Evolutionary conservation across 306 rosid genomes (phyloP), one percentile per base, ranked within the genome.

Genomic region (Cicer cuneatum): DNA sequence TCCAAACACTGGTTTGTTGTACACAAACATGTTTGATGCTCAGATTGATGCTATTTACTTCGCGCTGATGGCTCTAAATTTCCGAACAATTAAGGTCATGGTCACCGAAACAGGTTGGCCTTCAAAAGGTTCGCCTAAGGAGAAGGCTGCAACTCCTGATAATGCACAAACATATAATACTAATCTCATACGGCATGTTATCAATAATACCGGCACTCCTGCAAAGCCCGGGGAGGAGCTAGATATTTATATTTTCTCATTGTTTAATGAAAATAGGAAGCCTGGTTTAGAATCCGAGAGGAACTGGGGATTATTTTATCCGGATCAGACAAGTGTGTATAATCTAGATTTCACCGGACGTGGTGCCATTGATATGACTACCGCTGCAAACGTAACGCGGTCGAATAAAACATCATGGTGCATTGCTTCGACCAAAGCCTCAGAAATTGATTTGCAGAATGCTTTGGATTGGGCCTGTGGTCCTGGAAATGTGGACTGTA

Each of bases 41-140:
- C 99, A 95, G 89, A 84, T 95, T 35, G 99, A 95, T 77, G 99
- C 98, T 41, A 87, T 95, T 76, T 90, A 95, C 77, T 92, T 85
- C 35, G 98, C 99, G 1, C 83, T 92, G 73, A 92, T 83, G 96
- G 98, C 93, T 24, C 82, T 95, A 37, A 95, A 95, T 75, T 95
- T 95, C 79, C 80, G 87, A 83, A 95, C 98, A 62, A 86, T 95
- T 60, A 90, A 85, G 82, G 81, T 95, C 69, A 89, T 90, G 93
- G 96, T 95, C 73, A 87, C 98, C 3, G 99, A 95, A 83, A 95
- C 99, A 15, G 99, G 99, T 61, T 95, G 99, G 99, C 99, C 99
- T 69, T 89, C 98, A 11, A 95, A 92, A 68, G 99, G 99, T 49
- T 92, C 99, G 0, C 92, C 96, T 6, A 95, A 90, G 88, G 99